Percentiles rank a stretch among this genome's conserved stretches.
Conservation (phyloP, 306 rosid genomes). For the Abrus pulchellus region DNA sequence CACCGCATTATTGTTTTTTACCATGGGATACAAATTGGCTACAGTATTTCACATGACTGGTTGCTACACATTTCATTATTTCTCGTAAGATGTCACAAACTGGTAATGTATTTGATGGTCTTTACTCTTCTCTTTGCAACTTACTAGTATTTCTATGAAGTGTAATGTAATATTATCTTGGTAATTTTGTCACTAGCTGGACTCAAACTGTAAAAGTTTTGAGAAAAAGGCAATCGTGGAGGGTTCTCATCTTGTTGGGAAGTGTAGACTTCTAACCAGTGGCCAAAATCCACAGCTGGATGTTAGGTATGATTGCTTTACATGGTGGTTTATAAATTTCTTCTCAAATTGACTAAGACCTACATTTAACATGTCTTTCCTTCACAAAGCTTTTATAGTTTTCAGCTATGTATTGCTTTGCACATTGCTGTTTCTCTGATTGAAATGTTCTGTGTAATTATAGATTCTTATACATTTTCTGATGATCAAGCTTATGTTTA, state of each 20-base stretch:
- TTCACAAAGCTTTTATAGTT: not conserved
- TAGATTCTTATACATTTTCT: constrained; percentile 6
- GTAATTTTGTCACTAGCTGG: constrained; percentile 46
- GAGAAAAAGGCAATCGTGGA: constrained; percentile 48
- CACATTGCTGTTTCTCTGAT: not conserved
- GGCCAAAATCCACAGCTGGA: constrained; percentile 13
- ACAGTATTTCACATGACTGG: not conserved
- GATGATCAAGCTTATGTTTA: not conserved
- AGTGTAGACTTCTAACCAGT: constrained; percentile 41
- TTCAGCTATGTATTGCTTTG: not conserved
- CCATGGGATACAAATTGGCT: not conserved
- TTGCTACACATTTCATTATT: not conserved
- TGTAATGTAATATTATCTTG: constrained; percentile 19
- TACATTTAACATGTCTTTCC: not conserved
- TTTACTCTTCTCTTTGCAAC: not conserved
- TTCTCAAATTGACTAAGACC: not conserved
- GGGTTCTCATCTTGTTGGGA: constrained; percentile 44
- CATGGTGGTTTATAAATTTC: not conserved
- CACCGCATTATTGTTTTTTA: not conserved
- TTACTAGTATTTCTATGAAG: not conserved
- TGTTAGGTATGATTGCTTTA: constrained; percentile 49
- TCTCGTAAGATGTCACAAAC: not conserved
- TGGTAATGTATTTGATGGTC: not conserved
- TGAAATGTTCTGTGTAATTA: not conserved
- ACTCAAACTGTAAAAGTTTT: constrained; percentile 38